Evolutionary conservation across 768 basidiomycete genomes (phyloP).

Genomic region (Mycena rosella): DNA sequence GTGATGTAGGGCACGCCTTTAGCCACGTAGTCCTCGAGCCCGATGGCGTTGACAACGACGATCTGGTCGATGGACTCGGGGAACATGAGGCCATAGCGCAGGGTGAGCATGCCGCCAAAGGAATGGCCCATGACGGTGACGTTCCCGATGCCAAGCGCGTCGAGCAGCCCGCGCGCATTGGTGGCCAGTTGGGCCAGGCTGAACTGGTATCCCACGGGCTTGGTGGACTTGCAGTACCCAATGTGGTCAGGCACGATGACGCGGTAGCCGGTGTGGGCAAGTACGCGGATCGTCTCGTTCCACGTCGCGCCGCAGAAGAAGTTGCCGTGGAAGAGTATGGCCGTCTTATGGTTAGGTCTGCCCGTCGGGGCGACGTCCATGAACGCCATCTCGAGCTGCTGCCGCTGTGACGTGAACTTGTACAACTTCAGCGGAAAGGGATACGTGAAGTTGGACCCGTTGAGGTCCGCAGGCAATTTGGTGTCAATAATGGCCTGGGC

Average conservation of each 20-base stretch:
- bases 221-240: constrained; percentile 29
- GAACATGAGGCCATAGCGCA: constrained; percentile 29
- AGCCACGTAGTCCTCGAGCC: constrained; percentile 22
- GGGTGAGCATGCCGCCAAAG: constrained; percentile 21
- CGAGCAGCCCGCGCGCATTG: constrained; percentile 20
- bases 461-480: constrained; percentile 17
- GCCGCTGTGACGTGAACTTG: constrained; percentile 24
- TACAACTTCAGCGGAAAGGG: constrained; percentile 27
- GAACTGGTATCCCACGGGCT: constrained; percentile 25
- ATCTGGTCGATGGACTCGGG: constrained; percentile 21
- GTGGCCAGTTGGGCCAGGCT: constrained; percentile 17
- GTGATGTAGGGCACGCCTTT: constrained; percentile 27
- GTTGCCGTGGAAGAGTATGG: constrained; percentile 26
- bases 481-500: constrained; percentile 17
- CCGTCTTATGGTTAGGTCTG: constrained; percentile 21
- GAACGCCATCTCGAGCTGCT: constrained; percentile 27
- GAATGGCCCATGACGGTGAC: constrained; percentile 27
- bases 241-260: constrained; percentile 28
- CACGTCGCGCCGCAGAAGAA: constrained; percentile 28
- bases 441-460: constrained; percentile 30
- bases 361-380: constrained; percentile 28
- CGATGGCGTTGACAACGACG: constrained; percentile 18
- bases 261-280: constrained; percentile 21
- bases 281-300: constrained; percentile 22
- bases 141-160: constrained; percentile 20